Evolutionary conservation across 2,329 filamentous ascomycete species (phyloP).

Genomic region (Ophiostoma populinum): DNA sequence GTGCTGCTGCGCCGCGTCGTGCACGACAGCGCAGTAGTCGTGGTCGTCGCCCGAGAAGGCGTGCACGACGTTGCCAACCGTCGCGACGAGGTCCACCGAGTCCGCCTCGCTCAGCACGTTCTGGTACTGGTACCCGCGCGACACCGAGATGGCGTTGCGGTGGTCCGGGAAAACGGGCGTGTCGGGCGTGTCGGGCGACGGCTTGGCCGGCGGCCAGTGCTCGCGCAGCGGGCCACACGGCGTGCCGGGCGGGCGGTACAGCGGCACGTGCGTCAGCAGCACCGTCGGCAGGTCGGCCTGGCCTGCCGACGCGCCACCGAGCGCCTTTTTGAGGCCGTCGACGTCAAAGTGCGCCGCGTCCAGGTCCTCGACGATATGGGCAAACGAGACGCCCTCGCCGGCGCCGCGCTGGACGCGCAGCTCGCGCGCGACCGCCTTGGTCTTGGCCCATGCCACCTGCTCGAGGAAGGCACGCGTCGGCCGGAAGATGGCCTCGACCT

Average conservation of each 20-base stretch:
- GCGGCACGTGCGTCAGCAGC: slow-evolving; percentile 76
- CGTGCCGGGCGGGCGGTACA: slow-evolving; percentile 67
- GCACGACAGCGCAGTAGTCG: slow-evolving; percentile 85
- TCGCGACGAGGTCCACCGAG: slow-evolving; percentile 57
- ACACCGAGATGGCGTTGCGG: slow-evolving; percentile 61
- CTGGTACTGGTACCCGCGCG: slow-evolving; percentile 83
- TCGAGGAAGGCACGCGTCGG: slow-evolving; percentile 64
- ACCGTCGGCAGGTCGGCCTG: slow-evolving; percentile 63
- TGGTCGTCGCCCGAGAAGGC: slow-evolving; percentile 95
- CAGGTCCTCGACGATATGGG: slow-evolving; percentile 42
- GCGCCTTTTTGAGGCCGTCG: background rate
- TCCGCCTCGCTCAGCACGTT: slow-evolving; percentile 71
- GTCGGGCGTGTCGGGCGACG: slow-evolving; percentile 24
- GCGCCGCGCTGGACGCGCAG: slow-evolving; percentile 46
- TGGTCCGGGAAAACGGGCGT: slow-evolving; percentile 41
- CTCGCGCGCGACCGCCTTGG: slow-evolving; percentile 51
- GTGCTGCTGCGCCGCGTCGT: slow-evolving; percentile 48
- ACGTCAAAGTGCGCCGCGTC: slow-evolving; percentile 25
- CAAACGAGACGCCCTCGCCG: slow-evolving; percentile 34
- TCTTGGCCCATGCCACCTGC: slow-evolving; percentile 44
- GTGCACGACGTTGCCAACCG: slow-evolving; percentile 64
- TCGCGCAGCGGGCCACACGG: slow-evolving; percentile 80
- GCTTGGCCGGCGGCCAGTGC: slow-evolving; percentile 55
- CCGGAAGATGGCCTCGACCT: slow-evolving; percentile 49
- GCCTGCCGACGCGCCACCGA: slow-evolving; percentile 16